phyloP scores from a whole-genome alignment of 2,329 filamentous ascomycete genomes.

The Zymoseptoria crescenta region DNA sequence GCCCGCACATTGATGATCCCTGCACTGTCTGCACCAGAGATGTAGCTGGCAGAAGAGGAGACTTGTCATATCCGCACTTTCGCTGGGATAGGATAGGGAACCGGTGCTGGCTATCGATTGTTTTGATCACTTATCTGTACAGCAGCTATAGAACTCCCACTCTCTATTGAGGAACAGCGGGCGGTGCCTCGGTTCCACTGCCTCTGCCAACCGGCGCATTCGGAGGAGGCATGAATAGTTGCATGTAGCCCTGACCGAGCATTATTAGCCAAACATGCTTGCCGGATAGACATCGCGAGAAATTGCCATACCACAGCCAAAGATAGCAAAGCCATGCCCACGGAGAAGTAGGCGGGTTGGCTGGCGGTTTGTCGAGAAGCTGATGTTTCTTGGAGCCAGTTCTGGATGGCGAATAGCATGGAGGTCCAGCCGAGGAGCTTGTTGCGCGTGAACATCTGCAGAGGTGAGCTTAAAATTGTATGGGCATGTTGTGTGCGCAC shows the following conservation, averaged over 20 bases:
- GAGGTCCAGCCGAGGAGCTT: constrained; percentile 64
- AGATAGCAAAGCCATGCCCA: constrained; percentile 61
- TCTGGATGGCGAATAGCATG: constrained; percentile 66
- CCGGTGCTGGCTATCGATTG: not conserved
- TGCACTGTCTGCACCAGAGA: too few relatives aligned
- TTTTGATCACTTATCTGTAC: not conserved
- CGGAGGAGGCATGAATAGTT: constrained; percentile 55
- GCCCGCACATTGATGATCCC: too few relatives aligned
- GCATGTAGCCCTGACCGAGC: constrained; percentile 50
- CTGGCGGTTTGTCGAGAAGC: constrained; percentile 55
- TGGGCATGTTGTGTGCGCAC: constrained; percentile 4
- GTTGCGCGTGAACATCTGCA: constrained; percentile 20
- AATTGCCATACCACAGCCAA: constrained; percentile 37
- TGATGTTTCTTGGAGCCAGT: constrained; percentile 68
- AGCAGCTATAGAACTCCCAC: not conserved
- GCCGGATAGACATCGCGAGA: not conserved
- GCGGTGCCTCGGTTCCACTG: constrained; percentile 14
- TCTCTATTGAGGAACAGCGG: constrained; percentile 3
- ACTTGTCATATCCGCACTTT: not conserved
- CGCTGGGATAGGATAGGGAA: not conserved
- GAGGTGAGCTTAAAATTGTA: constrained; percentile 30
- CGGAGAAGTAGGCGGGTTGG: constrained; percentile 66
- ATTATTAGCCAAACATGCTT: constrained; percentile 33
- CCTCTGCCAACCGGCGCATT: constrained; percentile 18
- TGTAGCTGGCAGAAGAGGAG: too few relatives aligned